Conservation (phyloP, 768 basidiomycete genomes). For the Cubamyces sp. region DNA sequence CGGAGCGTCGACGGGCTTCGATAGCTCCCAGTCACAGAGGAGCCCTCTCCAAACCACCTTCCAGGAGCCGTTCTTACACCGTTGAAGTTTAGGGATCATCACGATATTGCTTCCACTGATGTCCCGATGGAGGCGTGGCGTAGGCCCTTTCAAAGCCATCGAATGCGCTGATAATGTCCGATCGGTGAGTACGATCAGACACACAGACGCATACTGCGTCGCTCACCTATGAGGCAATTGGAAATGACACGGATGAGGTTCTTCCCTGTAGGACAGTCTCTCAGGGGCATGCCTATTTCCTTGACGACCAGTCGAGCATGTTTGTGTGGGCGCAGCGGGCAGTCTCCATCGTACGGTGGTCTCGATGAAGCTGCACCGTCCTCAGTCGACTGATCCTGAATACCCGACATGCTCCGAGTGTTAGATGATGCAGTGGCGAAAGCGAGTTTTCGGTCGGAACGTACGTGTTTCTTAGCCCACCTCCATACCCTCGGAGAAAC, state of each 20-base stretch:
- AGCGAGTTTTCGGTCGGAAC: too few relatives aligned
- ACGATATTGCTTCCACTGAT: conserved; percentile 16
- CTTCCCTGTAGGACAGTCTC: background rate
- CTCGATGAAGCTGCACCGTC: background rate
- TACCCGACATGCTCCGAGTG: background rate
- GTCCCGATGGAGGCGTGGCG: conserved; percentile 14
- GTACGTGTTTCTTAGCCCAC: too few relatives aligned
- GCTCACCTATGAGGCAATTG: conserved; percentile 6
- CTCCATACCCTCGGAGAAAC: background rate
- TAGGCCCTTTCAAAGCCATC: background rate
- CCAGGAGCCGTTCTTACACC: background rate
- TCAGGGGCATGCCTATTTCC: conserved; percentile 9
- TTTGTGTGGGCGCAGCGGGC: background rate
- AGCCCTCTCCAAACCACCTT: background rate
- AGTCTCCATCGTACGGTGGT: background rate
- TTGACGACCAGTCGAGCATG: conserved; percentile 15
- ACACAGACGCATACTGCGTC: too few relatives aligned
- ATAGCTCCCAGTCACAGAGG: conserved; percentile 17
- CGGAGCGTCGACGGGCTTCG: background rate
- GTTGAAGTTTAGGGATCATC: background rate
- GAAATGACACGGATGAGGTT: conserved; percentile 1
- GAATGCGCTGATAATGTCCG: background rate
- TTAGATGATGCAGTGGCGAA: background rate
- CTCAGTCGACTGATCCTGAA: too few relatives aligned
- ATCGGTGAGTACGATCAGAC: too few relatives aligned